Conservation (phyloP, 768 basidiomycete genomes). For the Suillus alpinus region DNA sequence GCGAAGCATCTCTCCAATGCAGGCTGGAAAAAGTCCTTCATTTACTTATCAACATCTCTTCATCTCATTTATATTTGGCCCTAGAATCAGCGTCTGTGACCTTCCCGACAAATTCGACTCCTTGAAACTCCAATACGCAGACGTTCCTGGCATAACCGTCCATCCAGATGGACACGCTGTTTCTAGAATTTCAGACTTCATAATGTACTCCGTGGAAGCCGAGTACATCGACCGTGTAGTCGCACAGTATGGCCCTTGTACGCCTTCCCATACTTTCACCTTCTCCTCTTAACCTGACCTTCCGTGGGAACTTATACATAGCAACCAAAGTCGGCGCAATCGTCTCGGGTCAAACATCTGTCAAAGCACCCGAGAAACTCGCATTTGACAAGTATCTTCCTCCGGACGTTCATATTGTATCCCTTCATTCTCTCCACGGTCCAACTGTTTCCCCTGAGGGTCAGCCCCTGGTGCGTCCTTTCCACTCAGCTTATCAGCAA, state of each 20-base stretch:
- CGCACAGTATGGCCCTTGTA: conserved; percentile 87
- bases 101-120: conserved; percentile 67
- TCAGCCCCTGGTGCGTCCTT: conserved; percentile 76
- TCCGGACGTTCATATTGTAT: conserved; percentile 82
- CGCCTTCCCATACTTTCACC: conserved; percentile 23
- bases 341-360: conserved; percentile 94
- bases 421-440: conserved; percentile 92
- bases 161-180: conserved; percentile 83
- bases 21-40: conserved; percentile 76
- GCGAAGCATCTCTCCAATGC: conserved; percentile 71
- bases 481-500: neutral
- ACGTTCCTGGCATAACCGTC: conserved; percentile 59
- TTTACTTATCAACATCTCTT: conserved; percentile 14
- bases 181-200: conserved; percentile 85
- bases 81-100: conserved; percentile 90
- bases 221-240: conserved; percentile 85
- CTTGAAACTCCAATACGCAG: conserved; percentile 59
- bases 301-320: conserved; percentile 26
- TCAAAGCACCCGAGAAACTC: conserved; percentile 88
- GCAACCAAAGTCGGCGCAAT: conserved; percentile 92
- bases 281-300: conserved; percentile 1
- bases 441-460: conserved; percentile 84
- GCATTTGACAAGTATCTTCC: conserved; percentile 92
- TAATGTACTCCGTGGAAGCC: conserved; percentile 94
- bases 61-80: neutral